Base-by-base conservation (phyloP, 257 asterid species). In the Fraxinus americana region DNA sequence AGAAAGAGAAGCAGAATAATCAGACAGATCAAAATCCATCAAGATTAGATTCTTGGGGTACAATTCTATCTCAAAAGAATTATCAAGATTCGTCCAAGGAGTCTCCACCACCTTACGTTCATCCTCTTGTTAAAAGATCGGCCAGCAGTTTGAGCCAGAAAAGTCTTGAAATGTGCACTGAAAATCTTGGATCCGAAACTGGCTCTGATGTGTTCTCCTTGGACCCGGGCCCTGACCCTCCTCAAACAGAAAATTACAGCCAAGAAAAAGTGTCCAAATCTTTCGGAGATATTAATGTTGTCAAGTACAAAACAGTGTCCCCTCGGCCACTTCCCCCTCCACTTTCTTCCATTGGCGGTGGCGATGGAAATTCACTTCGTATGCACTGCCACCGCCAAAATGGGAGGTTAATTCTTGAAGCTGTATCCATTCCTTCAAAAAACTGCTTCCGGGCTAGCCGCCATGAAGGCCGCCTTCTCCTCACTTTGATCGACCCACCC, bases 111-210 rank as follows among this genome's bases (percentile, higher is more conserved):
- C 88, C 90, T 9, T 94, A 92, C 67, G 78, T 90, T 52, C 96
- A 89, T 30, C 95, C 97, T 7, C 83, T 84, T 38, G 88, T 84
- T 66, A 92, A 87, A 61, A 81, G 80, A 79, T 86, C 96, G 1
- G 59, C 73, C 2, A 88, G 86, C 77, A 19, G 72, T 36, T 81
- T 94, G 83, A 92, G 88, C 41, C 86, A 84, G 9, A 90, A 88
- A 85, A 90, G 96, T 23, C 96, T 94, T 29, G 87, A 94, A 83
- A 81, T 92, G 29, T 94, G 98, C 75, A 94, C 98, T 0, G 98
- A 94, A 82, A 89, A 91, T 25, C 97, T 94, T 2, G 98, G 98
- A 1, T 91, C 98, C 0, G 98, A 94, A 71, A 91, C 97, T 0
- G 99, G 98, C 7, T 86, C 98, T 0, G 98, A 91, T 23, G 86